phyloP scores from a whole-genome alignment of 23 red algal species.

The Pyropia yezoensis region DNA sequence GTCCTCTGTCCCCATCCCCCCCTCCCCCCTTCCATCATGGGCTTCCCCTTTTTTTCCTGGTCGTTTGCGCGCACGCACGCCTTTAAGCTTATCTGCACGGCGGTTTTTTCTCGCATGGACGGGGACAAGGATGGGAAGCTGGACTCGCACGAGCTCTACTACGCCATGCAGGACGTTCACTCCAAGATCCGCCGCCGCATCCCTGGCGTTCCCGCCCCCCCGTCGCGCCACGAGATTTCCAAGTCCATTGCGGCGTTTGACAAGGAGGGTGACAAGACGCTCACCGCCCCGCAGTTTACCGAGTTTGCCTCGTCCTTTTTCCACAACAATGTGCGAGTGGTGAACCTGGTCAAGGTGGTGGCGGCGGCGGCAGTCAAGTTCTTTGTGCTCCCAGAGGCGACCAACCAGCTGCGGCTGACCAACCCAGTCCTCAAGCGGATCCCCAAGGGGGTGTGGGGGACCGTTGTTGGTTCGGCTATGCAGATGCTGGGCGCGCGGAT shows the following conservation, averaged over 20 bases:
- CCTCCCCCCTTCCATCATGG: too few relatives aligned
- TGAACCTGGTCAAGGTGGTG: not conserved
- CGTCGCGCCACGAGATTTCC: constrained; percentile 3
- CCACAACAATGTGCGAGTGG: too few relatives aligned
- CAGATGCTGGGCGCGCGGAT: not conserved
- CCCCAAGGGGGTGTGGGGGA: not conserved
- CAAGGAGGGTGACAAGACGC: constrained; percentile 8
- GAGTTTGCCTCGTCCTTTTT: not conserved
- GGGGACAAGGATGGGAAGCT: too few relatives aligned
- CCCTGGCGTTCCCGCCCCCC: not conserved
- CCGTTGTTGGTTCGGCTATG: not conserved
- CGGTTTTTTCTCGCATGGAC: too few relatives aligned
- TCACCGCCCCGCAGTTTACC: not conserved
- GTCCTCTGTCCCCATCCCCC: too few relatives aligned
- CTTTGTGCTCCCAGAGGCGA: not conserved
- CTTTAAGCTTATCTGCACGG: too few relatives aligned
- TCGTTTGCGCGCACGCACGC: too few relatives aligned
- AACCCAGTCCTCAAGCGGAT: not conserved
- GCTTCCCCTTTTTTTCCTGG: too few relatives aligned
- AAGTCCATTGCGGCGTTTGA: constrained; percentile 9
- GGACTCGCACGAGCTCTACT: too few relatives aligned
- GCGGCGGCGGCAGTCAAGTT: not conserved
- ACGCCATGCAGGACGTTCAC: too few relatives aligned
- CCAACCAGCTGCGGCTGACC: not conserved
- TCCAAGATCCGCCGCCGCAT: too few relatives aligned